Evolutionary conservation across 1,284 basidiomycete genomes (phyloP).

Genomic region (Butyriboletus appendiculatus): DNA sequence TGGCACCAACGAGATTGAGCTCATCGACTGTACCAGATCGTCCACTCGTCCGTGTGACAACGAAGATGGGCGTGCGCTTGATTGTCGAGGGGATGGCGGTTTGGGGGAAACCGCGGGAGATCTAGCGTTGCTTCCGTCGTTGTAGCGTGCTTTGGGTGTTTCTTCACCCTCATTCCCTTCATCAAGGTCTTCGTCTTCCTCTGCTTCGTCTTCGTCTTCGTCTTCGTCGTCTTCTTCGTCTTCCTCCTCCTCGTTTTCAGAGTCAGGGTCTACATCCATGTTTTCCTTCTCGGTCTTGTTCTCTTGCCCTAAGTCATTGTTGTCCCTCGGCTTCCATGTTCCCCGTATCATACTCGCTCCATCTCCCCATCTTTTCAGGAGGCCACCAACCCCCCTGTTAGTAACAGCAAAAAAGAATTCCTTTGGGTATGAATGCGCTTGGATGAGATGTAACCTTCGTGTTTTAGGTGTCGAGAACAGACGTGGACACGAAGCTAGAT

Average conservation of each 20-base stretch:
- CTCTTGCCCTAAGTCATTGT: neutral
- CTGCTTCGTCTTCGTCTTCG: conserved; percentile 24
- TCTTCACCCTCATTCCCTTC: conserved; percentile 28
- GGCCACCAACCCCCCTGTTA: conserved; percentile 81
- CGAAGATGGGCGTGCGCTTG: conserved; percentile 6
- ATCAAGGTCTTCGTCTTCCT: conserved; percentile 26
- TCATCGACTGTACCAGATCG: conserved; percentile 49
- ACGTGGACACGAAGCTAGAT: conserved; percentile 63
- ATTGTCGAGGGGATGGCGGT: conserved; percentile 18
- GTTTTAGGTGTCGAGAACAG: conserved; percentile 76
- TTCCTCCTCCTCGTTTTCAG: conserved; percentile 29
- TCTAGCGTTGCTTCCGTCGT: conserved; percentile 13
- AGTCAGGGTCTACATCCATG: conserved; percentile 34
- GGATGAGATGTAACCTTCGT: conserved; percentile 79
- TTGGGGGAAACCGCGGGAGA: conserved; percentile 28
- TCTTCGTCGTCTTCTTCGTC: conserved; percentile 11
- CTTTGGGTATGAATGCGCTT: conserved; percentile 80
- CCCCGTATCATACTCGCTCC: conserved; percentile 74
- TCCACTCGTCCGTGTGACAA: conserved; percentile 38
- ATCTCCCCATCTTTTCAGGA: conserved; percentile 75
- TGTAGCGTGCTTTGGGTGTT: conserved; percentile 30
- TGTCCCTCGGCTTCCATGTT: conserved; percentile 60
- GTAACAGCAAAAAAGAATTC: conserved; percentile 89
- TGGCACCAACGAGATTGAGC: conserved; percentile 68
- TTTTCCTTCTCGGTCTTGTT: neutral